Evolutionary conservation across 306 rosid genomes (phyloP).

Genomic region (Pterocarpus santalinus): DNA sequence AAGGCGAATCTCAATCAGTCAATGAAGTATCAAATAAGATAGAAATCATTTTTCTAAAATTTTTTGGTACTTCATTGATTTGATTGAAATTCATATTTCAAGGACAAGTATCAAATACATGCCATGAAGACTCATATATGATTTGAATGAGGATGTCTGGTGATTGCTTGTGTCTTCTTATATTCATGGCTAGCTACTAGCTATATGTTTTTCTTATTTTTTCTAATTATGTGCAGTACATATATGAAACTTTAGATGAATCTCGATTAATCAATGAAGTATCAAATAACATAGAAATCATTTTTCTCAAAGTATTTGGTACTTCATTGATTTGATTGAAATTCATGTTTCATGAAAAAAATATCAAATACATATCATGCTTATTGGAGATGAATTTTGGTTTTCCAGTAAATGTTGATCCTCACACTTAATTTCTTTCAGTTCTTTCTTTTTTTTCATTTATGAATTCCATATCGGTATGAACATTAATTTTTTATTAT

Average conservation of each 20-base stretch:
- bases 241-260: neutral
- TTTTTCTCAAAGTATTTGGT: neutral
- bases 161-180: no score
- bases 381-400: neutral
- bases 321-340: neutral
- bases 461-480: neutral
- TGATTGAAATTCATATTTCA: slow-evolving; percentile 1
- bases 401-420: neutral
- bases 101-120: neutral
- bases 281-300: neutral
- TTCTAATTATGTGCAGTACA: neutral
- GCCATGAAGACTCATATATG: no score
- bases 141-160: no score
- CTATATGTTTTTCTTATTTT: no score
- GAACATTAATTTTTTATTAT: neutral
- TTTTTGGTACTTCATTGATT: slow-evolving; percentile 7
- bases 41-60: neutral
- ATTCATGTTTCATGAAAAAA: neutral
- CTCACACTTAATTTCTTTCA: neutral
- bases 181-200: no score
- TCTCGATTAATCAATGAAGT: neutral
- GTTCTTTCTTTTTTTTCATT: neutral
- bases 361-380: neutral
- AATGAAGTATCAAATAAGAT: neutral
- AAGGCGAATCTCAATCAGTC: no score